Percentiles rank a stretch among this genome's conserved stretches.
phyloP scores from a whole-genome alignment of 345 rosid species.

The Capsella bursapastoris region DNA sequence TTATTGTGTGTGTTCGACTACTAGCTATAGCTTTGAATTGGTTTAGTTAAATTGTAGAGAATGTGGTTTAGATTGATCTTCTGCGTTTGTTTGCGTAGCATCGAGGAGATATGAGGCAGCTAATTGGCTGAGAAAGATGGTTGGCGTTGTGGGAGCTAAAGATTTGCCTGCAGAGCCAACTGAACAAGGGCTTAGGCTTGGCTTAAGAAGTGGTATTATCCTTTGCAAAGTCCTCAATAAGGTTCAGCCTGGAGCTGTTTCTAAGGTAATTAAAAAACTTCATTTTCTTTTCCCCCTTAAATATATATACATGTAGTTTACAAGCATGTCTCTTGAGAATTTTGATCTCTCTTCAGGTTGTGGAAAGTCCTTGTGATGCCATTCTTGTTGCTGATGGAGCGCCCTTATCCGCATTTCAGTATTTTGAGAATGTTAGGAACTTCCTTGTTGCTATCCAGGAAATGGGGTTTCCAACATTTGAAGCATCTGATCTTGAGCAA shows the following conservation, averaged over 20 bases:
- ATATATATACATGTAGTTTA: no score
- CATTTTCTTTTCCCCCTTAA: no score
- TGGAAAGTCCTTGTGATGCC: constrained; percentile 82
- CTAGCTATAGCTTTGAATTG: neutral
- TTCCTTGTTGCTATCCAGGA: constrained; percentile 79
- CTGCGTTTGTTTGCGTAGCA: constrained; percentile 50
- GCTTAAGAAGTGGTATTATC: constrained; percentile 82
- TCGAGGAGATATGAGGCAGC: constrained; percentile 79
- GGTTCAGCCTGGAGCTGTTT: constrained; percentile 78
- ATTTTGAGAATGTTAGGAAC: constrained; percentile 89
- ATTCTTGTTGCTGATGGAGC: constrained; percentile 80
- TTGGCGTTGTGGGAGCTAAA: constrained; percentile 76
- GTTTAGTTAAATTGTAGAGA: neutral
- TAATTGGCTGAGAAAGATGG: constrained; percentile 81
- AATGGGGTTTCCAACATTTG: constrained; percentile 76
- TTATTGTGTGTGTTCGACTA: neutral
- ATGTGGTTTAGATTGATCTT: neutral
- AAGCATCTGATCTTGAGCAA: constrained; percentile 93
- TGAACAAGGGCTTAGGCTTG: constrained; percentile 82
- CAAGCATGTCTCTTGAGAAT: neutral
- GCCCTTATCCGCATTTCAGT: constrained; percentile 83
- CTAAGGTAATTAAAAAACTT: constrained; percentile 52
- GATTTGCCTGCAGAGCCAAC: constrained; percentile 91
- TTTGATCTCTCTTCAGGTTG: constrained; percentile 53
- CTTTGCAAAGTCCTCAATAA: constrained; percentile 83